A percentile compares a stretch with the other conserved stretches of the same genome.
Conservation (phyloP, 108 stramenopile genomes). For the Skeletonema tropicum region DNA sequence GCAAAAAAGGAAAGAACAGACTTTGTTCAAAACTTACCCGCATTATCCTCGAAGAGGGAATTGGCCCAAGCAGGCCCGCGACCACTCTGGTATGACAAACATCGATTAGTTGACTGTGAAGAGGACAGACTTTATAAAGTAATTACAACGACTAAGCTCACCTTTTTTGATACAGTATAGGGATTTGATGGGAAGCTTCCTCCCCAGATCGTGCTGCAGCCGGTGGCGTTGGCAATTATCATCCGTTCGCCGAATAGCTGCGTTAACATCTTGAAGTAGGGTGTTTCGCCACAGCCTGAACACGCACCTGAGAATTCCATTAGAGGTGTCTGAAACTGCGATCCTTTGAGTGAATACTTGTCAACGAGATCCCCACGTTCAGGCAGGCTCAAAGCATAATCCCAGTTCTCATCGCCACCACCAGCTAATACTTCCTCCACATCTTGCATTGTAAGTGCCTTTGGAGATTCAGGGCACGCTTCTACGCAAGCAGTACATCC, state of each 20-base stretch:
- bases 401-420: constrained; percentile 60
- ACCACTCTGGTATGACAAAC: constrained; percentile 27
- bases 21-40: background rate
- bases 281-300: constrained; percentile 69
- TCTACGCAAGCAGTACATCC: constrained; percentile 73
- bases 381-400: constrained; percentile 58
- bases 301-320: constrained; percentile 74
- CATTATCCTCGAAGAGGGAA: constrained; percentile 70
- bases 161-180: constrained; percentile 60
- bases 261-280: constrained; percentile 68
- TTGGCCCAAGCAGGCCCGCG: constrained; percentile 75
- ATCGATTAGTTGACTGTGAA: background rate
- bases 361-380: constrained; percentile 61
- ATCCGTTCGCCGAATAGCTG: constrained; percentile 73
- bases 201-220: constrained; percentile 66
- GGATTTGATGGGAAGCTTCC: constrained; percentile 71
- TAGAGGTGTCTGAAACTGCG: constrained; percentile 69
- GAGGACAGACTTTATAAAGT: background rate
- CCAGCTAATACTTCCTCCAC: constrained; percentile 44
- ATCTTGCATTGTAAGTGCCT: constrained; percentile 63
- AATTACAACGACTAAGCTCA: background rate
- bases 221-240: constrained; percentile 73
- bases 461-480: constrained; percentile 67
- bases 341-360: constrained; percentile 59
- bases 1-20: no score